Percentiles rank a stretch among this genome's conserved stretches.
phyloP scores from a whole-genome alignment of 2,329 filamentous ascomycete species.

The Fusarium illudens region DNA sequence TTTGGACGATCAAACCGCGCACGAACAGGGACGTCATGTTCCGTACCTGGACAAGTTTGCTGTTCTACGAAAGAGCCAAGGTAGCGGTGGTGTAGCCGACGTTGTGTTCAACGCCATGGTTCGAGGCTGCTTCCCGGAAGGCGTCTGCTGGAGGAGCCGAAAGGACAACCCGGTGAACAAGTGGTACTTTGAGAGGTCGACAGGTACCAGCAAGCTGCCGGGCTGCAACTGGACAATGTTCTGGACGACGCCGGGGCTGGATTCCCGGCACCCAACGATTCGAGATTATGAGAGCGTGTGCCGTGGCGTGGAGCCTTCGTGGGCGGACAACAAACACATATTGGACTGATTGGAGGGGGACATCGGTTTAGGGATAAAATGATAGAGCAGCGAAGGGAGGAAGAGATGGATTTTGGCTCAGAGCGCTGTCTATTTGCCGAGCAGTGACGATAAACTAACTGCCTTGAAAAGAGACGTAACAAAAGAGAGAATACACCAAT shows the following conservation, averaged over 20 bases:
- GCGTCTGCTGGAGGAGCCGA: constrained; percentile 91
- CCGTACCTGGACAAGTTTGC: constrained; percentile 99
- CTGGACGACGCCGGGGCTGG: constrained; percentile 82
- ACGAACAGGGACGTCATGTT: constrained; percentile 71
- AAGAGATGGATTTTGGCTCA: neutral
- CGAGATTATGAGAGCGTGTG: constrained; percentile 80
- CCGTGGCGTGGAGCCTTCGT: constrained; percentile 68
- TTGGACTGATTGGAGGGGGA: constrained; percentile 56
- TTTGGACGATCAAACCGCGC: constrained; percentile 62
- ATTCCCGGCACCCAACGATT: constrained; percentile 64
- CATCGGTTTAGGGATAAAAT: neutral
- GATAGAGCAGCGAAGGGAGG: neutral
- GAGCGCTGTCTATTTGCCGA: neutral
- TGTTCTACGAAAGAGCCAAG: constrained; percentile 86
- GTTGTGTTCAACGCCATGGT: constrained; percentile 98
- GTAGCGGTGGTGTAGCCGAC: constrained; percentile 91
- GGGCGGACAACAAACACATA: constrained; percentile 66
- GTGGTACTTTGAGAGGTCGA: constrained; percentile 96
- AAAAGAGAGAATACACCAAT: neutral
- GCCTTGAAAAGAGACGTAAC: neutral
- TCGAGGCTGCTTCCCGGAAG: constrained; percentile 82
- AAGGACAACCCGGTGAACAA: constrained; percentile 96
- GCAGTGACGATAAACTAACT: neutral
- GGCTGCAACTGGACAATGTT: constrained; percentile 98
- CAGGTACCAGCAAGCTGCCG: constrained; percentile 82